Base-by-base conservation (phyloP, 2,329 filamentous ascomycete species). In the Tolypocladium capitatum region DNA sequence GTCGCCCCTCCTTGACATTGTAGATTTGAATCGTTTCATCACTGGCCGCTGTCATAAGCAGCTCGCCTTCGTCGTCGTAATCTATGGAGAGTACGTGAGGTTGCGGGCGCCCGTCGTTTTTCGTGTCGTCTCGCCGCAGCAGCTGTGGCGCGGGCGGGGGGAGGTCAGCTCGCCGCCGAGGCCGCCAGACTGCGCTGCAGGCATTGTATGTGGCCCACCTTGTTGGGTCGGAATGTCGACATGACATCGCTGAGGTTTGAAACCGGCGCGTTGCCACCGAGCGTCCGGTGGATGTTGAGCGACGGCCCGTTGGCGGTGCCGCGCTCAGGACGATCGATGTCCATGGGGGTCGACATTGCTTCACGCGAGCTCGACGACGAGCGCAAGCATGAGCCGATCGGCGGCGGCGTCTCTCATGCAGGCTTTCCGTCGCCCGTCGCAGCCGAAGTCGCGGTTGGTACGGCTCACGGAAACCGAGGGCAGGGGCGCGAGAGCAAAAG, bases 21-120 rank as follows among this genome's bases (percentile, higher is more conserved):
- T 94, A 98, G 31, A 98, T 83, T 61, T 97, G 90, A 52, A 98
- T 86, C 4, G 87, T 94, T 63, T 96, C 90, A 65, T 98, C 92
- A 69, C 87, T 89, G 55, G 90, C 86, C 6, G 89, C 87, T 0
- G 90, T 86, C 67, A 98, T 88, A 50, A 94, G 78, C 45, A 91
- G 85, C 65, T 96, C 89, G 64, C 92, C 92, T 40, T 86, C 84
- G 68, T 97, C 90, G 65, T 97, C 90, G 63, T 95, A 98, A 70
- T 98, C 91, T 57, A 98, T 79, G 2, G 91, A 97, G 9, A 92
- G 84, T 50, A 96, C 80, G 54, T 81, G 75, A 4, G 82, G 79
- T 45, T 73, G 70, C 10, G 72, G 65, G 49, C 69, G 68, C 49
- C 66, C 67, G 43, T 75, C 74, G 18, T 28, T 41, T 56, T 75